Base-by-base conservation (phyloP, 805 yeast genomes). In the Brettanomyces bruxellensis region DNA sequence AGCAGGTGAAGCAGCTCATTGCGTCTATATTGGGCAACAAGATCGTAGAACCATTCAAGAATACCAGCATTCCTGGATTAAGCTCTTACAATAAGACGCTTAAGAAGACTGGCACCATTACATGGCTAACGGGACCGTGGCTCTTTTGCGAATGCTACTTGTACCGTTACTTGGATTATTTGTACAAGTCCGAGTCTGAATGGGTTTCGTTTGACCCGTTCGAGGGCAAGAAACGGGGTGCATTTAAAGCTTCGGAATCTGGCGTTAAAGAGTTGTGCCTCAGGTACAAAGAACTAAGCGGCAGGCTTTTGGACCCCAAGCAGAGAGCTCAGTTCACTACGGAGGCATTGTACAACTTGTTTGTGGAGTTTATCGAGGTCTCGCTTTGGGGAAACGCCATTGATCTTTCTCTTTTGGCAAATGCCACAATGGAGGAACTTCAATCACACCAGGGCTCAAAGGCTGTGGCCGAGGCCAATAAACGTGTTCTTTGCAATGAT, bases 341-440 rank as follows among this genome's bases (percentile, higher is more conserved):
- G 1, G 79, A 75, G 4, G 62, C 73, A 0, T 62, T 81, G 51
- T 62, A 71, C 49, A 55, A 83, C 11, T 67, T 88, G 40, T 90
- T 89, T 70, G 76, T 72, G 50, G 99, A 93, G 61, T 85, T 90
- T 51, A 66, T 86, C 39, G 95, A 89, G 60, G 78, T 91, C 46
- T 86, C 96, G 0, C 67, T 93, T 45, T 93, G 99, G 99, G 99
- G 99, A 25, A 93, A 93, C 64, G 97, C 98, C 18, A 87, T 97
- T 4, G 99, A 93, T 64, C 73, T 93, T 58, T 88, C 97, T 0
- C 69, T 95, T 45, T 71, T 93, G 51, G 90, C 95, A 4, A 89
- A 86, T 49, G 88, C 91, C n/a, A 79, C 89, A 6, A 62, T 88
- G 28, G 96, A 90, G 41, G 96, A 93, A 53, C 84, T 93, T 57